Percentiles rank a stretch among this genome's conserved stretches.
Conservation (phyloP, 257 asterid genomes). For the Catharanthus roseus region DNA sequence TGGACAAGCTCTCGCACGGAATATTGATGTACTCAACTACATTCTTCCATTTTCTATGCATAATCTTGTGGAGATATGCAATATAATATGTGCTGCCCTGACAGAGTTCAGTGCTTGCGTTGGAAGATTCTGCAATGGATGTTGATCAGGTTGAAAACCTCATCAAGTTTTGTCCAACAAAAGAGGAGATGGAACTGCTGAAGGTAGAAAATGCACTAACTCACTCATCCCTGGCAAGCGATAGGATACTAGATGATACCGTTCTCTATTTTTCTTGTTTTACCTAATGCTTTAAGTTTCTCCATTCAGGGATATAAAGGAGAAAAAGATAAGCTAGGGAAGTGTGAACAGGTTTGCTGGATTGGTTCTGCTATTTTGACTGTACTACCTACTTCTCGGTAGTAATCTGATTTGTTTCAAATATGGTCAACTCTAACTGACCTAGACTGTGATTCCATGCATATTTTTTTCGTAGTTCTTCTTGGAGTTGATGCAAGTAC, state of each 20-base stretch:
- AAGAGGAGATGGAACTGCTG: conserved; percentile 89
- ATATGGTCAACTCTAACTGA: conserved; percentile 6
- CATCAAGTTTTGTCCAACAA: conserved; percentile 93
- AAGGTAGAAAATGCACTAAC: conserved; percentile 43
- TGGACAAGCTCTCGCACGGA: background rate
- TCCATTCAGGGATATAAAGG: conserved; percentile 80
- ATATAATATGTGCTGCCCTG: conserved; percentile 13
- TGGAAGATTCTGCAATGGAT: conserved; percentile 88
- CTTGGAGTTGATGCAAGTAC: conserved; percentile 95
- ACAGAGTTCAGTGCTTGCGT: conserved; percentile 78
- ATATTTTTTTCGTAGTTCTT: conserved; percentile 58
- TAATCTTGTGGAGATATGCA: conserved; percentile 4
- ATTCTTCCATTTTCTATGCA: background rate
- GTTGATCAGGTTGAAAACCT: conserved; percentile 95
- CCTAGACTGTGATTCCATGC: conserved; percentile 14
- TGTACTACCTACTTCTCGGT: background rate
- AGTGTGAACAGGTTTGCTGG: conserved; percentile 80
- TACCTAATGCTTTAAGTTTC: conserved; percentile 14
- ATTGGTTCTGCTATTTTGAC: conserved; percentile 14
- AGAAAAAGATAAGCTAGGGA: conserved; percentile 74
- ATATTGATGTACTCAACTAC: background rate
- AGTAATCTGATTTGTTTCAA: conserved; percentile 8
- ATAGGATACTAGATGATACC: background rate
- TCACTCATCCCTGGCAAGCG: background rate
- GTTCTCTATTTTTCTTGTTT: conserved; percentile 1